phyloP scores from a whole-genome alignment of 2,329 filamentous ascomycete species.

The Chrysosporium keratinophilum region DNA sequence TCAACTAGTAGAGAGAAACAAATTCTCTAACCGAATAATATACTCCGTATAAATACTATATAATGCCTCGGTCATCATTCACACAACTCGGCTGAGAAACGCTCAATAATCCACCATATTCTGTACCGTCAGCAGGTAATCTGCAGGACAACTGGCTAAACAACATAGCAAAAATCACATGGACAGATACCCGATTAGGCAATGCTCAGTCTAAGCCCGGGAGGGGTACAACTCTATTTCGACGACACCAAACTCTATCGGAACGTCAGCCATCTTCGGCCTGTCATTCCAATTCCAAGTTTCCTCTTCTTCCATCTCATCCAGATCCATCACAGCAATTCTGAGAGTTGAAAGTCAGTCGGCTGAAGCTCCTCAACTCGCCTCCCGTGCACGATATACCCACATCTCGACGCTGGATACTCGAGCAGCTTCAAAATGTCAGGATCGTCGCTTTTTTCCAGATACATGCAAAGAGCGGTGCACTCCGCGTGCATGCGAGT shows the following conservation, averaged over 20 bases:
- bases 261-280: not conserved
- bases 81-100: too few species aligned
- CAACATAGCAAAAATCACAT: not conserved
- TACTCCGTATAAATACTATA: too few species aligned
- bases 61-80: too few species aligned
- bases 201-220: not conserved
- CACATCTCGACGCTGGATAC: conserved; percentile 27
- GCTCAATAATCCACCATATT: too few species aligned
- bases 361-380: conserved; percentile 16
- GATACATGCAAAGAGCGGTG: conserved; percentile 29
- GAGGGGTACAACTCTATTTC: not conserved
- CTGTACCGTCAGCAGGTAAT: not conserved
- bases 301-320: not conserved
- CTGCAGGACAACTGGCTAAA: not conserved
- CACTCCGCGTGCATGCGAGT: conserved; percentile 27
- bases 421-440: conserved; percentile 24
- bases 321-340: not conserved
- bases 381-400: conserved; percentile 21
- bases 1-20: too few species aligned
- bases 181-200: not conserved
- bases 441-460: conserved; percentile 25
- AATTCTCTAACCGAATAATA: too few species aligned
- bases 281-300: not conserved
- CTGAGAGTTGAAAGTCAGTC: conserved; percentile 1
- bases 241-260: not conserved